Evolutionary conservation across 306 rosid species (phyloP), one percentile per base, ranked within the genome.

Genomic region (Sindora glabra): DNA sequence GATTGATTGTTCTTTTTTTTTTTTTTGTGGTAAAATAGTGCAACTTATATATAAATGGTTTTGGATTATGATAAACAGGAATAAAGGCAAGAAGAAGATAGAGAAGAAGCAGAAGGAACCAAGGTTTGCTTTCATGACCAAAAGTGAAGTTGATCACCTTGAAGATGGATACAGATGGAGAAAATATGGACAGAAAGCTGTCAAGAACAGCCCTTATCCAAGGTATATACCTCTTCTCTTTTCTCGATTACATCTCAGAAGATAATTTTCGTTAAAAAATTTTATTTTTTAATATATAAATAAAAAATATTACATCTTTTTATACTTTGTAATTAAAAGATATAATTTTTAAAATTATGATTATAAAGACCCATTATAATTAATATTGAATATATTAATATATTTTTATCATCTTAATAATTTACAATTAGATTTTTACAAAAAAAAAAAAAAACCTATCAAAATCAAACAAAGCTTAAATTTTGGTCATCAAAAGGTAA

Each of bases 111-210:
- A 82, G 48, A 88, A 63, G 69, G 90, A 82, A 45, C 94, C 96
- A 23, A 69, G 94, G 51, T 84, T 88, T 78, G 86, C 96, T 0
- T 88, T 88, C 83, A 80, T 85, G 86, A 88, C 96, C 6, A 88
- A 85, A 79, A 88, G 96, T 69, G 96, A 88, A 75, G 94, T 88
- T 58, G 96, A 88, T 78, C 96, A 88, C 30, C 82, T 88, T 8
- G 96, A 88, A 82, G 96, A 88, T 65, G 96, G 96, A 13, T 88
- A 88, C 25, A 71, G 95, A 68, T 87, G 95, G 95, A 87, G 95
- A 65, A 87, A 87, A 73, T 87, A 87, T 69, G 95, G 96, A 22
- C 96, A 88, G 24, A 88, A 88, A 50, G 96, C 96, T 44, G 94
- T 88, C 25, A 88, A 88, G 62, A 85, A 88, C 57, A 88, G 96